Evolutionary conservation across 2,329 filamentous ascomycete genomes (phyloP), one percentile per base, ranked within the genome.

Genomic region (Arachnomyces sp.): DNA sequence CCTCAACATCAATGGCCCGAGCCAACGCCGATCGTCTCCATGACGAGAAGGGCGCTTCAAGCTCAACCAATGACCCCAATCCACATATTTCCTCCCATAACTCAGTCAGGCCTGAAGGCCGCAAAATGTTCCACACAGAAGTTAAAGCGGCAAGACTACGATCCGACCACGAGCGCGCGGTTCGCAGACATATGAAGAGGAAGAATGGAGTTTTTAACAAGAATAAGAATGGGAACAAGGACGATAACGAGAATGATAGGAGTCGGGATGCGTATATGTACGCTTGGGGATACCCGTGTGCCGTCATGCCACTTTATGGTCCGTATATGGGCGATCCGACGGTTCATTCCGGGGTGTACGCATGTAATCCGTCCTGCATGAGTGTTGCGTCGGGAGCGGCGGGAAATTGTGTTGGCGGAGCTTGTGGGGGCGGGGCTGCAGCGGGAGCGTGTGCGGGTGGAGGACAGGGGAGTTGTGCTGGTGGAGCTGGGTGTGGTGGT

Each of bases 61-160:
- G 74, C 41, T 65, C 71, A 2, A 65, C 74, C 36, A 75, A 73
- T 39, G 78, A 75, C 14, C 74, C 21, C 9, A 25, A 5, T 5
- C 5, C 80, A 0, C 85, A 90, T 55, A 82, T 90, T 46, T 85
- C 80, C 0, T 72, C 81, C 0, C 85, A 90, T 66, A 86, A 80
- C 51, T 74, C 83, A 1, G 77, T 87, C 6, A 61, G 61, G 4
- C 51, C 48, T 14, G 43, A 44, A 6, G 39, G 18, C 3, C 34
- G 48, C 31, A 7, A 50, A 49, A 2, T 55, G 54, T 4, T 37
- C 4, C 44, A 6, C 52, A 57, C 25, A 49, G n/a, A 56, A 45
- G 4, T 55, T 30, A 47, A 66, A 38, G 67, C 45, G 37, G 61
- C 54, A 1, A 65, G 68, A 13, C 56, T 78, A 0, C 75, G 82